Evolutionary conservation across 345 rosid species (phyloP).

Genomic region (Cochlearia excelsa): DNA sequence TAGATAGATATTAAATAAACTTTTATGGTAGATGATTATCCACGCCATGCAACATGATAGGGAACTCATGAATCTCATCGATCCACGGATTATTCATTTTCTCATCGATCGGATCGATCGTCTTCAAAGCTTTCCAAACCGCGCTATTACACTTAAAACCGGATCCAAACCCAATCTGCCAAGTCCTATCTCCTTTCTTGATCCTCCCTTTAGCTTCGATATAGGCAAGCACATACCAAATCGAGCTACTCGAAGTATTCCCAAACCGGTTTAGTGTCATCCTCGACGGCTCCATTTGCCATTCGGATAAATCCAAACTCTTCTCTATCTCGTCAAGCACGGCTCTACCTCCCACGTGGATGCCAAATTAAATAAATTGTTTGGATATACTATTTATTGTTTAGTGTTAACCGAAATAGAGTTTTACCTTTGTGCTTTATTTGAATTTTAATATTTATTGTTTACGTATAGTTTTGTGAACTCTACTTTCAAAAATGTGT

Average conservation of each 20-base stretch:
- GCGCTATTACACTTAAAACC: conserved; percentile 97
- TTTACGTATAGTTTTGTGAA: no score
- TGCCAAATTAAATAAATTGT: no score
- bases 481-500: no score
- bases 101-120: conserved; percentile 64
- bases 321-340: conserved; percentile 88
- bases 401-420: no score
- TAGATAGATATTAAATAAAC: no score
- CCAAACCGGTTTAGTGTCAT: conserved; percentile 88
- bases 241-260: conserved; percentile 83
- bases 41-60: conserved; percentile 13
- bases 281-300: conserved; percentile 97
- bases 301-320: conserved; percentile 59
- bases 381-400: no score
- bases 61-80: conserved; percentile 72
- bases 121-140: conserved; percentile 75
- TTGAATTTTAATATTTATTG: no score
- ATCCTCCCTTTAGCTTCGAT: conserved; percentile 84
- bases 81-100: conserved; percentile 54
- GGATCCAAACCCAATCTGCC: conserved; percentile 95
- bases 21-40: no score
- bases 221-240: conserved; percentile 88
- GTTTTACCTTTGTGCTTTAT: no score
- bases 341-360: conserved; percentile 57
- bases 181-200: conserved; percentile 73